These are phyloP conservation scores for Saccharomyces hybrid DNA, from an alignment of 1,139 yeast species.

Conservation along the genomic window DNA sequence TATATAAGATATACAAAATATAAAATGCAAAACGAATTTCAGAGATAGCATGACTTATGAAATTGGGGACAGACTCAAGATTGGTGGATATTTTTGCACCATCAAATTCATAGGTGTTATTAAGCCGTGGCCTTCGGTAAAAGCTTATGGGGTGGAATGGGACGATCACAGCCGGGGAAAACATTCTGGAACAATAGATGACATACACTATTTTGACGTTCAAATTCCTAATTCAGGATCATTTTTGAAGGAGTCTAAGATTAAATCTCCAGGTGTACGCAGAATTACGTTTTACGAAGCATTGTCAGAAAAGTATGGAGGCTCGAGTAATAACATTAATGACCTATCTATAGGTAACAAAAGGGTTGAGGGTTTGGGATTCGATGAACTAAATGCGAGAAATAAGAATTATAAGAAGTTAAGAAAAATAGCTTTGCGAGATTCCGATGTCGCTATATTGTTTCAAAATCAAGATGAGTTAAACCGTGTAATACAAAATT, in stretches of 20 bases:
- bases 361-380: constrained; percentile 54
- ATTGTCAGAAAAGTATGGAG: constrained; percentile 40
- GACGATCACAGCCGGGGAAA: constrained; percentile 52
- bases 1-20: not conserved
- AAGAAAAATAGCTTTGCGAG: constrained; percentile 43
- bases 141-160: constrained; percentile 82
- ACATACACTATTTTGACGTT: constrained; percentile 39
- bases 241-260: constrained; percentile 45
- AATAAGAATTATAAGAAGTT: constrained; percentile 44
- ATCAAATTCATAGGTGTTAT: constrained; percentile 54
- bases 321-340: constrained; percentile 23
- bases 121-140: constrained; percentile 50
- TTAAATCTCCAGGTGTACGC: constrained; percentile 28
- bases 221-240: constrained; percentile 45
- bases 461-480: constrained; percentile 10
- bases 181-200: constrained; percentile 45
- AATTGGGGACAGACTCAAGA: constrained; percentile 41
- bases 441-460: constrained; percentile 27
- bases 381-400: constrained; percentile 43
- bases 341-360: constrained; percentile 46
- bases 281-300: constrained; percentile 41
- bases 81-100: constrained; percentile 50
- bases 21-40: not conserved
- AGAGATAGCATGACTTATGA: constrained; percentile 5
- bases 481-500: constrained; percentile 1